A percentile compares a stretch with the other conserved stretches of the same genome.
phyloP scores from a whole-genome alignment of 257 asterid species.

The Solanum chilense region DNA sequence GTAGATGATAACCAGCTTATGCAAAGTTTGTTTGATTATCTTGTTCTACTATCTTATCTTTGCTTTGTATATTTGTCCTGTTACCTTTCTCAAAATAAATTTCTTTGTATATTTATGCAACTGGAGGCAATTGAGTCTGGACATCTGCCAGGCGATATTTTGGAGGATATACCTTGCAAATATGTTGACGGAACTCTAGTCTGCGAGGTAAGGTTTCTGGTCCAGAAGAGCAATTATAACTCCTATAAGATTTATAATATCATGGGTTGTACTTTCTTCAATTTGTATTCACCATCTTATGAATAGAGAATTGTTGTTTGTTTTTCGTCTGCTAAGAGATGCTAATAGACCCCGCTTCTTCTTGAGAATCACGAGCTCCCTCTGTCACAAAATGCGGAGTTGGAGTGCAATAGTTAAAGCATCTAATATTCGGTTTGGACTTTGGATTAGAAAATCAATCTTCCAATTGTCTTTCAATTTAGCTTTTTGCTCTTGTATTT shows the following conservation, averaged over 20 bases:
- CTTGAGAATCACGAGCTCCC: background rate
- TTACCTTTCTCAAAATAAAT: background rate
- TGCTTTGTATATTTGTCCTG: background rate
- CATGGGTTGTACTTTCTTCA: background rate
- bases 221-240: background rate
- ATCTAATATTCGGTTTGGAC: background rate
- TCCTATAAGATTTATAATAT: background rate
- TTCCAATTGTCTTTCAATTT: background rate
- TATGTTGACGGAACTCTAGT: slow-evolving; percentile 62
- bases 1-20: background rate
- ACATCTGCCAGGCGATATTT: slow-evolving; percentile 75
- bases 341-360: background rate
- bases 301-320: background rate
- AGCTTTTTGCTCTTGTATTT: background rate
- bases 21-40: background rate
- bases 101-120: slow-evolving; percentile 3
- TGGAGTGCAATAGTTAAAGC: background rate
- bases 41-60: background rate
- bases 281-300: background rate
- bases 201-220: slow-evolving; percentile 60
- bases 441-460: background rate
- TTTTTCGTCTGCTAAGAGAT: background rate
- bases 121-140: slow-evolving; percentile 93
- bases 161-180: slow-evolving; percentile 89
- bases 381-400: background rate